These are phyloP conservation scores for Elaeis guineensis DNA, from an alignment of 176 grass and related monocot genomes.

Conservation along the genomic window DNA sequence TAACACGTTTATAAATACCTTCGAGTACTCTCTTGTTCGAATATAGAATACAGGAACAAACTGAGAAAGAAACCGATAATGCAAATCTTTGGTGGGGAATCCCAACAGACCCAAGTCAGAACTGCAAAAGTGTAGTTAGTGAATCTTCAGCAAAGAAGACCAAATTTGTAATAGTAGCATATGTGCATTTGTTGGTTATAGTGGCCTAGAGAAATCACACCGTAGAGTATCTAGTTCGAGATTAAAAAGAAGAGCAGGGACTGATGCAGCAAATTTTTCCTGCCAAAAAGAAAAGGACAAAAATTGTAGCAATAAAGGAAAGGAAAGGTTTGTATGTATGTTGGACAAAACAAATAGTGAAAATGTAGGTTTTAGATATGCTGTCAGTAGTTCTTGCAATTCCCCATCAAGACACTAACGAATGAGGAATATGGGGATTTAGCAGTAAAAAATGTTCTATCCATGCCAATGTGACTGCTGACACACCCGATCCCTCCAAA, in stretches of 20 bases:
- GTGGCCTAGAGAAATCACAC: constrained; percentile 23
- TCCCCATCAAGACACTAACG: no score
- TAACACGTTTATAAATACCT: constrained; percentile 37
- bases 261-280: constrained; percentile 67
- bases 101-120: constrained; percentile 91
- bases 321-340: neutral
- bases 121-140: constrained; percentile 30
- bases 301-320: constrained; percentile 5
- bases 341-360: no score
- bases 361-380: no score
- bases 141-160: neutral
- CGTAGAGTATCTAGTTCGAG: constrained; percentile 89
- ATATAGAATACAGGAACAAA: constrained; percentile 92
- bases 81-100: constrained; percentile 84
- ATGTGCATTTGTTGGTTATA: no score
- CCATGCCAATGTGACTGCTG: no score
- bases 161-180: neutral
- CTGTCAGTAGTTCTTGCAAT: no score
- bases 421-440: no score
- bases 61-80: constrained; percentile 94
- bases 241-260: constrained; percentile 83
- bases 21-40: constrained; percentile 90
- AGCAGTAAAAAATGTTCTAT: no score
- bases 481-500: no score
- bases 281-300: constrained; percentile 28